Evolutionary conservation across 352 stramenopile species (phyloP).

Genomic region (Blastocystis sp.): DNA sequence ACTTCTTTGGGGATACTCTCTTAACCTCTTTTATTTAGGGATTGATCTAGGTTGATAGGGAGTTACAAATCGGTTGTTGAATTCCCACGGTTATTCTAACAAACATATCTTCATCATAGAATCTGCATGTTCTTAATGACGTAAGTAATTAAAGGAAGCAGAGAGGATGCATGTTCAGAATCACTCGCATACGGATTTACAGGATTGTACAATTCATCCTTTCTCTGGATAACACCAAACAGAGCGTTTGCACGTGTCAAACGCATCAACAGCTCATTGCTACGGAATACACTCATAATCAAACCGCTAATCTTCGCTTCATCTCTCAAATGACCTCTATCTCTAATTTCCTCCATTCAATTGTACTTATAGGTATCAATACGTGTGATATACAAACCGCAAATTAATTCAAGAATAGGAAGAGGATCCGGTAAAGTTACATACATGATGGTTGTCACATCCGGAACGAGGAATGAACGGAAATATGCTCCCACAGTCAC

Average conservation of each 20-base stretch:
- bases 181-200: conserved; percentile 5
- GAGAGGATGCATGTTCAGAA: neutral
- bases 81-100: neutral
- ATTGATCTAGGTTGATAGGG: no score
- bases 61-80: neutral
- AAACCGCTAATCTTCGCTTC: conserved; percentile 38
- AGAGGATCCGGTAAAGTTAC: conserved; percentile 47
- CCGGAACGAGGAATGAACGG: conserved; percentile 44
- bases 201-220: conserved; percentile 26
- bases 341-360: neutral
- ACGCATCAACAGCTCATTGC: conserved; percentile 36
- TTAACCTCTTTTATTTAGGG: no score
- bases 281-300: conserved; percentile 53
- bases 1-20: no score
- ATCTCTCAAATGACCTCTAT: conserved; percentile 54
- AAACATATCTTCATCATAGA: neutral
- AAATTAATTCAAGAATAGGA: conserved; percentile 53
- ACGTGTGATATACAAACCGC: conserved; percentile 59
- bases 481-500: conserved; percentile 53
- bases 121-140: conserved; percentile 65
- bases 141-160: conserved; percentile 45
- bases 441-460: conserved; percentile 48
- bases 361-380: conserved; percentile 53
- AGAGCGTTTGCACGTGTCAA: conserved; percentile 31
- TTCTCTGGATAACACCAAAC: conserved; percentile 51